Percentiles rank a stretch among this genome's conserved stretches.
Evolutionary conservation across 2,329 filamentous ascomycete genomes (phyloP).

Genomic region (Trichophyton mentagrophytes): DNA sequence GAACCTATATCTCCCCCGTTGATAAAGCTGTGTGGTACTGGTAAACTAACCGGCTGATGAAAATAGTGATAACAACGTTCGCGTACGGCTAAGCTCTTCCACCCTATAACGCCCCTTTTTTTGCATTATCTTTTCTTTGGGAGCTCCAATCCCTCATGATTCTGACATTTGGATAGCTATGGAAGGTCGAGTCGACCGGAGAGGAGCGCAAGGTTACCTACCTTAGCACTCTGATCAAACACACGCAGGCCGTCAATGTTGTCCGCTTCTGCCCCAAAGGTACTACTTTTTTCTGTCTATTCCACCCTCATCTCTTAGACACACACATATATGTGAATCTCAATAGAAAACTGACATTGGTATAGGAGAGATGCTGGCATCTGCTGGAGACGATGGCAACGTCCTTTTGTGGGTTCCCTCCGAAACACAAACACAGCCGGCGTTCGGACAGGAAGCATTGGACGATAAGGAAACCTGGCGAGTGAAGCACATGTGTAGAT

Average conservation of each 20-base stretch:
- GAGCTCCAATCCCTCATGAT: constrained; percentile 7
- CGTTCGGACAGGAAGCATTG: constrained; percentile 68
- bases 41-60: constrained; percentile 5
- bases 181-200: constrained; percentile 75
- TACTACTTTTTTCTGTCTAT: constrained; percentile 31
- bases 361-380: constrained; percentile 79
- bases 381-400: constrained; percentile 93
- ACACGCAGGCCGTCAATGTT: constrained; percentile 95
- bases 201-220: constrained; percentile 86
- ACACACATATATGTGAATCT: background rate
- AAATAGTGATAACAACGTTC: constrained; percentile 71
- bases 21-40: constrained; percentile 1
- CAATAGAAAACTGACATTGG: background rate
- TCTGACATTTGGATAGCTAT: constrained; percentile 50
- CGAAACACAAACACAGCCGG: constrained; percentile 52
- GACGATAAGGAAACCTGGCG: constrained; percentile 97
- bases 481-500: constrained; percentile 94
- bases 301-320: background rate
- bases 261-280: constrained; percentile 91
- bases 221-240: constrained; percentile 78
- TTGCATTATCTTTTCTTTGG: background rate
- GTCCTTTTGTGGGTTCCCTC: constrained; percentile 91
- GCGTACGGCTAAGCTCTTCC: constrained; percentile 44
- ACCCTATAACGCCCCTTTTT: constrained; percentile 8
- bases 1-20: background rate